Percentiles rank a stretch among this genome's conserved stretches.
Evolutionary conservation across 148 eudicot species (phyloP).

Genomic region (Rhododendron molle): DNA sequence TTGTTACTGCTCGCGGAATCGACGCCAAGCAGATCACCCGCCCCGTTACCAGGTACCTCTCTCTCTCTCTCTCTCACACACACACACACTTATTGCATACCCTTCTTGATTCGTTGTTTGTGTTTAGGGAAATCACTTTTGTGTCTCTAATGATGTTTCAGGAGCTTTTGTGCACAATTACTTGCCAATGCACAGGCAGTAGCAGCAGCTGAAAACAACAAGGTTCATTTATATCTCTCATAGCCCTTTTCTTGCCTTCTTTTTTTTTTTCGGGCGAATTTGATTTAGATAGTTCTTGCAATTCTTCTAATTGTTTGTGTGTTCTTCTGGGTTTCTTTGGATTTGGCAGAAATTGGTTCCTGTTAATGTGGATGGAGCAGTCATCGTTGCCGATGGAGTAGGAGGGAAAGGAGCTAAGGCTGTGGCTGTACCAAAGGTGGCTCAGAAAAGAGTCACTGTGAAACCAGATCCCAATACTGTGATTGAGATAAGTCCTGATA

Average conservation of each 20-base stretch:
- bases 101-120: not conserved
- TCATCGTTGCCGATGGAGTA: slow-evolving; percentile 9
- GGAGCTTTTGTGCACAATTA: slow-evolving; percentile 56
- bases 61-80: not conserved
- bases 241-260: not conserved
- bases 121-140: not conserved
- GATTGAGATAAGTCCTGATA: slow-evolving; percentile 71
- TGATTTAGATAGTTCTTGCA: not conserved
- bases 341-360: slow-evolving; percentile 24
- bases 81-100: not conserved
- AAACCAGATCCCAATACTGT: slow-evolving; percentile 51
- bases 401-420: slow-evolving; percentile 16
- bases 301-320: not conserved
- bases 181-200: slow-evolving; percentile 66
- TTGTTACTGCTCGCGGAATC: slow-evolving; percentile 38
- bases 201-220: slow-evolving; percentile 40
- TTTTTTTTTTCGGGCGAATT: not conserved
- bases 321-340: not conserved
- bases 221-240: slow-evolving; percentile 23
- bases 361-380: slow-evolving; percentile 10
- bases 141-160: slow-evolving; percentile 6
- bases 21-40: slow-evolving; percentile 35
- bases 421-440: slow-evolving; percentile 24
- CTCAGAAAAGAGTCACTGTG: slow-evolving; percentile 31
- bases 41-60: slow-evolving; percentile 38